phyloP scores from a whole-genome alignment of 176 grass and related monocot species.

The Oryza glumipatula region DNA sequence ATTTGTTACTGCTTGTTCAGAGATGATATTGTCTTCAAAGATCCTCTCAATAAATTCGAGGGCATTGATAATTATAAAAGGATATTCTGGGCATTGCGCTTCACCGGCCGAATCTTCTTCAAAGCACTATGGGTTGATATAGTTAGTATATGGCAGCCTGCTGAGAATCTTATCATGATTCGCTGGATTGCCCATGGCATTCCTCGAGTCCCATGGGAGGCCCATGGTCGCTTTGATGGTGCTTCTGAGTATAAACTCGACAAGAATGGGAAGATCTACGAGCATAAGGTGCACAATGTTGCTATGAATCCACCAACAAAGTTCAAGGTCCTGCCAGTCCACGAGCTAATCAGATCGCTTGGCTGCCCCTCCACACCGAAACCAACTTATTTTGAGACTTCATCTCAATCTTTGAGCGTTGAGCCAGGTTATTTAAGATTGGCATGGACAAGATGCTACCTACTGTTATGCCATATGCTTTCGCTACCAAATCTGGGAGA shows the following conservation, averaged over 20 bases:
- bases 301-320: conserved; percentile 76
- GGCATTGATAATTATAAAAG: conserved; percentile 88
- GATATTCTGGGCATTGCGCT: conserved; percentile 74
- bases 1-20: conserved; percentile 53
- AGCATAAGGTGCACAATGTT: conserved; percentile 90
- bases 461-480: conserved; percentile 55
- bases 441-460: conserved; percentile 67
- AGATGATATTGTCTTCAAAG: conserved; percentile 96
- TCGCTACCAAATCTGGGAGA: conserved; percentile 51
- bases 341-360: conserved; percentile 79
- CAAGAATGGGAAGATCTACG: conserved; percentile 85
- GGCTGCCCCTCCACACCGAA: conserved; percentile 71
- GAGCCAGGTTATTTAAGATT: conserved; percentile 32
- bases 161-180: conserved; percentile 89
- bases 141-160: conserved; percentile 94
- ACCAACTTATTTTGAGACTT: conserved; percentile 90
- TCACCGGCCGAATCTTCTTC: conserved; percentile 80
- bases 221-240: conserved; percentile 85
- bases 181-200: conserved; percentile 95
- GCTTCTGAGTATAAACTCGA: conserved; percentile 95
- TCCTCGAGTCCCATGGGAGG: conserved; percentile 88
- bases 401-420: conserved; percentile 26
- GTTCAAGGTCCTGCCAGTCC: conserved; percentile 65
- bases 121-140: conserved; percentile 85
- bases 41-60: conserved; percentile 79